Evolutionary conservation across 2,329 filamentous ascomycete genomes (phyloP).

Genomic region (Reticulascus tulasneorum): DNA sequence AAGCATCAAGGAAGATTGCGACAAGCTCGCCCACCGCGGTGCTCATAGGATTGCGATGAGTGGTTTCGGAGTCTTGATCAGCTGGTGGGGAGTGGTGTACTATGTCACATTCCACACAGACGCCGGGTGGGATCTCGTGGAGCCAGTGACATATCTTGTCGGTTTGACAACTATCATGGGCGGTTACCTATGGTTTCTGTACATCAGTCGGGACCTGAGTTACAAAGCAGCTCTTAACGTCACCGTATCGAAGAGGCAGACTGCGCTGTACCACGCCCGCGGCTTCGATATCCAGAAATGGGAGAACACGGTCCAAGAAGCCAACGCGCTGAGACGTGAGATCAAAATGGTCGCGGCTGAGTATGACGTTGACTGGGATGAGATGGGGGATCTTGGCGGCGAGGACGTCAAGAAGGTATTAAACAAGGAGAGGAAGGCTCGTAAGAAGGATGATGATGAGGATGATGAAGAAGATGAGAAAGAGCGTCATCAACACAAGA

Average conservation of each 20-base stretch:
- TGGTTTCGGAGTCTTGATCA: slow-evolving; percentile 68
- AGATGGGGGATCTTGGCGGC: slow-evolving; percentile 67
- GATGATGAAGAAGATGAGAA: slow-evolving; percentile 35
- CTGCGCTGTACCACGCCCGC: slow-evolving; percentile 67
- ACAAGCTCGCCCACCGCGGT: slow-evolving; percentile 68
- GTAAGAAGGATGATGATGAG: slow-evolving; percentile 28
- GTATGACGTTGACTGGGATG: slow-evolving; percentile 89
- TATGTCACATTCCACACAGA: slow-evolving; percentile 68
- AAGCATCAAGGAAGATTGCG: slow-evolving; percentile 76
- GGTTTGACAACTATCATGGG: slow-evolving; percentile 83
- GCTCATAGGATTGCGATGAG: slow-evolving; percentile 77
- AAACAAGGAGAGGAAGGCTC: slow-evolving; percentile 46
- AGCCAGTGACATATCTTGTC: slow-evolving; percentile 85
- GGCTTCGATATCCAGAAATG: slow-evolving; percentile 75
- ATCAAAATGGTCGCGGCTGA: slow-evolving; percentile 77
- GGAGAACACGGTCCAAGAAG: slow-evolving; percentile 76
- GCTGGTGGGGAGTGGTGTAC: slow-evolving; percentile 83
- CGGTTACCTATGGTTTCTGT: slow-evolving; percentile 91
- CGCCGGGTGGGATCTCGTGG: slow-evolving; percentile 85
- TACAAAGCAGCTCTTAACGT: slow-evolving; percentile 85
- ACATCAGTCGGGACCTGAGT: slow-evolving; percentile 83
- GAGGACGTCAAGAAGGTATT: slow-evolving; percentile 58
- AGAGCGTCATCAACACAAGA: slow-evolving; percentile 28
- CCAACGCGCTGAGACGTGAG: slow-evolving; percentile 71
- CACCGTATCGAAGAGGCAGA: slow-evolving; percentile 75